phyloP scores from a whole-genome alignment of 2,329 filamentous ascomycete species.

The Gaeumannomyces tritici region DNA sequence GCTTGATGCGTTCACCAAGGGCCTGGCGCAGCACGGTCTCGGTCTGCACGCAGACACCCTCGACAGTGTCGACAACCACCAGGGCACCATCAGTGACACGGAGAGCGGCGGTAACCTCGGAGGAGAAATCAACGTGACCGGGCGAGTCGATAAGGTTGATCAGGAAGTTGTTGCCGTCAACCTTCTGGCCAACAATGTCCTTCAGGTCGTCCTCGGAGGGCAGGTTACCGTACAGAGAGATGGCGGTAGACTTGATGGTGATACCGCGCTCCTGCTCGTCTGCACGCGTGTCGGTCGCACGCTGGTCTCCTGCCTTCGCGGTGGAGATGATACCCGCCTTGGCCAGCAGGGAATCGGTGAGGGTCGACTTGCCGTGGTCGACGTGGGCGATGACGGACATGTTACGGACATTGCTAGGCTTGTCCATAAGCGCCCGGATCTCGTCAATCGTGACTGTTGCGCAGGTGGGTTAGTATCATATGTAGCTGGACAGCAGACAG shows the following conservation, averaged over 20 bases:
- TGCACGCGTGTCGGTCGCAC: constrained; percentile 92
- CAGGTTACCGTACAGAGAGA: constrained; percentile 90
- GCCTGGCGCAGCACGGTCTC: constrained; percentile 99
- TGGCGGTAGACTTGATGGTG: constrained; percentile 99
- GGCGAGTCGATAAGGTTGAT: constrained; percentile 99
- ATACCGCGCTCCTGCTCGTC: constrained; percentile 99
- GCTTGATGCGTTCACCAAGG: constrained; percentile 99
- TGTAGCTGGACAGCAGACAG: neutral
- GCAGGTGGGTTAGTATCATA: neutral
- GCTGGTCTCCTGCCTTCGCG: constrained; percentile 89
- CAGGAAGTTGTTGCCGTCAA: constrained; percentile 91
- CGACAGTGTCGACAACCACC: constrained; percentile 98
- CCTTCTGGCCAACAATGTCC: constrained; percentile 83
- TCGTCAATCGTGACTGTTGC: constrained; percentile 76
- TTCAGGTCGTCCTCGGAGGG: constrained; percentile 77
- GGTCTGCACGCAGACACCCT: constrained; percentile 99
- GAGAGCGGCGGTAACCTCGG: constrained; percentile 97
- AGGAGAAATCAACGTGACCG: constrained; percentile 99
- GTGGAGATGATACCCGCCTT: constrained; percentile 99
- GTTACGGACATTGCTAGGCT: constrained; percentile 73
- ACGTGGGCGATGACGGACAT: constrained; percentile 99
- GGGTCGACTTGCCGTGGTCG: constrained; percentile 99
- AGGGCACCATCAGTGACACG: constrained; percentile 99
- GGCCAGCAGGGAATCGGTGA: constrained; percentile 98
- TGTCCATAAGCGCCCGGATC: constrained; percentile 59